phyloP scores from a whole-genome alignment of 371 early-diverging fungal species.

The Batkoa obscura region DNA sequence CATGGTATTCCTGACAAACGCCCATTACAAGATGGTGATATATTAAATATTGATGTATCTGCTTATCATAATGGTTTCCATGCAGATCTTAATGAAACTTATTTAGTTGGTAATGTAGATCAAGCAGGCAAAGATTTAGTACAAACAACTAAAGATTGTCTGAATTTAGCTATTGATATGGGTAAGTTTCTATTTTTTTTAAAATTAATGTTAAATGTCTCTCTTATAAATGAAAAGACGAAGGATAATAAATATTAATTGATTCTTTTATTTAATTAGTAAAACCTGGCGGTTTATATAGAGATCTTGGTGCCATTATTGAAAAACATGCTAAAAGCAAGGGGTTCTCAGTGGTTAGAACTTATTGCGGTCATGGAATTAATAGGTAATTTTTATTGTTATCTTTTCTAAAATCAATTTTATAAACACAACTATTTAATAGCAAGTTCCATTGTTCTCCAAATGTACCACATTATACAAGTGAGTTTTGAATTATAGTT shows the following conservation, averaged over 20 bases:
- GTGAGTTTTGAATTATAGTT: too few species aligned
- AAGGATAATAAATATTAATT: too few species aligned
- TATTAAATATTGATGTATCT: conserved; percentile 81
- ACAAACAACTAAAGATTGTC: conserved; percentile 49
- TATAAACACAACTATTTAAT: too few species aligned
- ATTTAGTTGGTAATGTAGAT: conserved; percentile 71
- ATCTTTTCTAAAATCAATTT: too few species aligned
- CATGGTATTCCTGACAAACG: conserved; percentile 86
- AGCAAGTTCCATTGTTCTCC: conserved; percentile 68
- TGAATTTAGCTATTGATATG: conserved; percentile 69
- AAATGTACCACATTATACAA: conserved; percentile 80
- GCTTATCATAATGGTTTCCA: conserved; percentile 80
- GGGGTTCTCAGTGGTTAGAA: conserved; percentile 80
- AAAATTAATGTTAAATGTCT: too few species aligned
- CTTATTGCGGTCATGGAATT: conserved; percentile 88
- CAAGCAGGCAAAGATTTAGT: conserved; percentile 47
- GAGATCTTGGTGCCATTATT: conserved; percentile 80
- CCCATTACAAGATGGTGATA: conserved; percentile 72
- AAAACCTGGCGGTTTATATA: conserved; percentile 65
- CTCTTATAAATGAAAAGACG: too few species aligned
- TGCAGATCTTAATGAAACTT: conserved; percentile 76
- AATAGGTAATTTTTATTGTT: conserved; percentile 16
- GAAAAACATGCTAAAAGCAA: conserved; percentile 59
- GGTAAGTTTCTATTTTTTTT: conserved; percentile 21
- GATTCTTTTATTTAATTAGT: too few species aligned